Percentiles rank a stretch among this genome's conserved stretches.
Evolutionary conservation across 2,329 filamentous ascomycete genomes (phyloP).

Genomic region (Cercospora nicotianae): DNA sequence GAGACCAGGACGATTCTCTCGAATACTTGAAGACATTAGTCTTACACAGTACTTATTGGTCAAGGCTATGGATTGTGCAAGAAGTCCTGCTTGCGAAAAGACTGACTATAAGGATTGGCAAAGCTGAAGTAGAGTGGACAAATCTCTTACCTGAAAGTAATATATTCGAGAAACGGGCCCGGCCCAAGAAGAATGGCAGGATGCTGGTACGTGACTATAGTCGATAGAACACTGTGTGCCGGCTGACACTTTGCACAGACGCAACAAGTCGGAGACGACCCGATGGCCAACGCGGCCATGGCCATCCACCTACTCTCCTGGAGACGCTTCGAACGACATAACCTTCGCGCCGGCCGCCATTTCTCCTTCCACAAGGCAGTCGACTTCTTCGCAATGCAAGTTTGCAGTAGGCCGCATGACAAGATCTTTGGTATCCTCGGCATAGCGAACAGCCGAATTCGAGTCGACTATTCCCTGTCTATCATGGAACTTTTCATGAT

Average conservation of each 20-base stretch:
- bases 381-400: neutral
- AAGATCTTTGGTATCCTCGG: neutral
- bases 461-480: neutral
- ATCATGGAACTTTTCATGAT: slow-evolving; percentile 1
- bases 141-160: neutral
- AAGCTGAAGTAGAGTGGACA: neutral
- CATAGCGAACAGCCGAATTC: neutral
- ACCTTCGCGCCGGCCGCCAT: neutral
- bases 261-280: neutral
- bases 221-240: neutral
- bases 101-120: neutral
- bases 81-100: neutral
- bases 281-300: neutral
- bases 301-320: neutral
- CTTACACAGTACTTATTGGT: neutral
- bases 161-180: neutral
- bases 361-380: neutral
- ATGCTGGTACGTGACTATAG: neutral
- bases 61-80: neutral
- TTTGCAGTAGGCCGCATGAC: neutral
- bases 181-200: neutral
- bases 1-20: neutral
- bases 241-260: neutral
- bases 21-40: neutral
- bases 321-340: neutral